Evolutionary conservation across 495 filamentous ascomycete genomes (phyloP).

Genomic region (Trichoderma asperelloides): DNA sequence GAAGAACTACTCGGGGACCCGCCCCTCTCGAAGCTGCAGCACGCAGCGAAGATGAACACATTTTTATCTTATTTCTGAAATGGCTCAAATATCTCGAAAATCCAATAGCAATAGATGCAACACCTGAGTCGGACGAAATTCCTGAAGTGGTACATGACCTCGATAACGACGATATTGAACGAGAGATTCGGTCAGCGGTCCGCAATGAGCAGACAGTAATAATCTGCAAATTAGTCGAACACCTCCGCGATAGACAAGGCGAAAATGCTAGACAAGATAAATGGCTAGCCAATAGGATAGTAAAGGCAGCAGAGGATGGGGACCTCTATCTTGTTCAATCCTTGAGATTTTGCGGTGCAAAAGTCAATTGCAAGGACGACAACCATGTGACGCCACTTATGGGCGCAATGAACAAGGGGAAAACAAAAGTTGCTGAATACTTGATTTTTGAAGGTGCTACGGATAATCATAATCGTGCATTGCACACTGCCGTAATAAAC

Average conservation of each 20-base stretch:
- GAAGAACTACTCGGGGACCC: not conserved
- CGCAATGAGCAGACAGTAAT: not conserved
- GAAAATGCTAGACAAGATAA: not conserved
- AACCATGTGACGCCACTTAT: not conserved
- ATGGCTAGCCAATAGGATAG: not conserved
- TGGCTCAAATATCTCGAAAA: not conserved
- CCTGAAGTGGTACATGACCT: not conserved
- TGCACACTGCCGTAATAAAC: not conserved
- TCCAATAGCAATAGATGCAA: not conserved
- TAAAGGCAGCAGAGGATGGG: not conserved
- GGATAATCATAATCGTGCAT: not conserved
- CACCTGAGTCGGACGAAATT: not conserved
- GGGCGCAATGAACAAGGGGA: not conserved
- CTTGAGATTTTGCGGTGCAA: not conserved
- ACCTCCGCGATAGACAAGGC: not conserved
- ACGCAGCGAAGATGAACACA: not conserved
- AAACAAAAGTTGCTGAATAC: not conserved
- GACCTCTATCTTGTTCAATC: not conserved
- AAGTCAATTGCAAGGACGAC: not conserved
- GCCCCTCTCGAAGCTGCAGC: not conserved
- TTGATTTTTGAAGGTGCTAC: not conserved
- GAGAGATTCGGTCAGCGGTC: not conserved
- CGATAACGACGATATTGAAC: not conserved
- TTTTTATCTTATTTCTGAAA: not conserved
- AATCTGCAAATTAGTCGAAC: not conserved